phyloP scores from a whole-genome alignment of 2,329 filamentous ascomycete genomes.

The Apiospora rasikravindrae region DNA sequence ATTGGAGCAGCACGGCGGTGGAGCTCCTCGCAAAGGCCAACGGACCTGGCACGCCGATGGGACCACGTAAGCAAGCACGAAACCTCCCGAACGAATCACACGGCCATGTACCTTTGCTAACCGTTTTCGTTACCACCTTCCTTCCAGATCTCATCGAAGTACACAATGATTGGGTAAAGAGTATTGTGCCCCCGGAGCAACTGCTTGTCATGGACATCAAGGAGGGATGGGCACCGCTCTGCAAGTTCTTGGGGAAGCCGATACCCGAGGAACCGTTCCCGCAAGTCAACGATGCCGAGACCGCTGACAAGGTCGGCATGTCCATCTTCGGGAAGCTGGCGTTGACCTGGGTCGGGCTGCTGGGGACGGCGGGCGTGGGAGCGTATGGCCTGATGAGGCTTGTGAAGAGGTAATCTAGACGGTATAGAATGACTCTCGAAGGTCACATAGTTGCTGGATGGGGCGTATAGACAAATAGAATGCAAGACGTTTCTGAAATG shows the following conservation, averaged over 20 bases:
- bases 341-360: slow-evolving; percentile 6
- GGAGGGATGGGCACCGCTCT: slow-evolving; percentile 34
- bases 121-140: neutral
- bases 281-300: slow-evolving; percentile 24
- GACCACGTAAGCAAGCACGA: neutral
- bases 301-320: neutral
- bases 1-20: slow-evolving; percentile 3
- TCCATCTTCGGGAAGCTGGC: slow-evolving; percentile 3
- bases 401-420: neutral
- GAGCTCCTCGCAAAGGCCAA: neutral
- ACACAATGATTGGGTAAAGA: slow-evolving; percentile 37
- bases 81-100: neutral
- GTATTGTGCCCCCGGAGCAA: slow-evolving; percentile 29
- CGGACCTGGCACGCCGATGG: neutral
- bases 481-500: neutral
- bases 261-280: slow-evolving; percentile 27
- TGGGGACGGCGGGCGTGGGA: neutral
- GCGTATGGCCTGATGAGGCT: neutral
- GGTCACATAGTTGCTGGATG: neutral
- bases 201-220: slow-evolving; percentile 22
- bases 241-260: slow-evolving; percentile 30
- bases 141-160: neutral
- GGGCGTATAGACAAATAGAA: neutral
- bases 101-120: neutral
- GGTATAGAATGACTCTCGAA: neutral